Conservation (phyloP, 257 asterid genomes). For the Gentiana straminea region DNA sequence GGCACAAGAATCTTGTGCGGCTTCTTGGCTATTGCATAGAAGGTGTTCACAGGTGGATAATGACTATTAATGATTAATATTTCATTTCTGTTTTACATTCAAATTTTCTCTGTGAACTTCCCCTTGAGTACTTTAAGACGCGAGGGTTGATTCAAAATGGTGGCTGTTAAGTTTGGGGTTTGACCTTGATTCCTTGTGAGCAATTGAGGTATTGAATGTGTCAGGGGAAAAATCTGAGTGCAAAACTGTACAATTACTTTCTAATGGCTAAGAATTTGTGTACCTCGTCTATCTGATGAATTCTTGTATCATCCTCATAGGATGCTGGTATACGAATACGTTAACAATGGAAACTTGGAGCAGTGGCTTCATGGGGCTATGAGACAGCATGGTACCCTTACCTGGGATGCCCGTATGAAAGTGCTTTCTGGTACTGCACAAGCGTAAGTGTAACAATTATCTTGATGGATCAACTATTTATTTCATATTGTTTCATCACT, state of each 20-base stretch:
- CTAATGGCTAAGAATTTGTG: neutral
- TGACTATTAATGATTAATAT: neutral
- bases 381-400: constrained; percentile 37
- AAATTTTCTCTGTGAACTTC: neutral
- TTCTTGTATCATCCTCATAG: constrained; percentile 16
- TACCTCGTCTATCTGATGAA: neutral
- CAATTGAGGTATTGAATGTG: neutral
- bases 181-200: neutral
- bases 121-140: neutral
- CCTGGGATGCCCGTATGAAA: constrained; percentile 58
- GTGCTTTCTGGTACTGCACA: constrained; percentile 46
- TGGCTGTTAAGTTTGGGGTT: too few relatives aligned
- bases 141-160: too few relatives aligned
- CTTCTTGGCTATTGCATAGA: constrained; percentile 84
- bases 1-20: constrained; percentile 80
- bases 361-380: constrained; percentile 74
- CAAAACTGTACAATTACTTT: neutral
- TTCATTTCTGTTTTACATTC: neutral
- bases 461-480: neutral
- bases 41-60: constrained; percentile 63
- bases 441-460: constrained; percentile 19
- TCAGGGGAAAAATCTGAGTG: neutral
- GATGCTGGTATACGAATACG: constrained; percentile 73
- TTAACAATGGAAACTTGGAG: constrained; percentile 76
- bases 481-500: neutral